Base-by-base conservation (phyloP, 257 asterid species). In the Solanum stenotomum region DNA sequence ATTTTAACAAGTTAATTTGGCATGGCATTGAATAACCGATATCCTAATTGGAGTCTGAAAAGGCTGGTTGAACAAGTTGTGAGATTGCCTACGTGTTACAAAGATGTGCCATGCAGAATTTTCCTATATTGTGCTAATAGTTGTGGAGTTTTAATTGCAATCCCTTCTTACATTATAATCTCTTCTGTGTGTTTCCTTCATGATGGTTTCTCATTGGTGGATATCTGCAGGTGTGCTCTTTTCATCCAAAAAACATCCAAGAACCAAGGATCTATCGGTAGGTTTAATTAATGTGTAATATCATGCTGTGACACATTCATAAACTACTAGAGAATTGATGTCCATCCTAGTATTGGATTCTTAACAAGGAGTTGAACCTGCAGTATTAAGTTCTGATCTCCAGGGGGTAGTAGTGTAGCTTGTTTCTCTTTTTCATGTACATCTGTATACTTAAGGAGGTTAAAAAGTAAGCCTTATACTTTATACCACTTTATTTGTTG, bases 181-280 rank as follows among this genome's bases (percentile, higher is more conserved):
- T 46, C 42, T 81, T 37, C 11, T 29, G 85, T 81, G 70, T 31
- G 40, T 81, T 81, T 3, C 42, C 70, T 89, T 82, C 42, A 81
- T 81, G 68, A 81, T 46, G 85, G 70, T 76, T 76, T 86, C 72
- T 87, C 15, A 68, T 56, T 84, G 76, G 37, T 88, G 88, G 61
- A 59, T 70, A 42, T 84, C 87, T 90, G 90, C 92, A 97, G 99
- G 99, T 90, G 95, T 93, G 88, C 98, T 97, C 85, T 97, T 96
- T 90, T 93, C 99, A 29, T 92, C 99, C 31, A 97, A 93, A 91
- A 96, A 94, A 65, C 98, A 97, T 91, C 98, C 98, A 89, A 95
- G 99, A 92, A 95, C 98, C 92, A 97, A 97, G 93, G 99, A 96
- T 89, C 91, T 95, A 76, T 93, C 95, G 94, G 99, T 97, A 88